A percentile compares a stretch with the other conserved stretches of the same genome.
These are phyloP conservation scores for Zopfia rhizophila DNA, from an alignment of 2,329 filamentous ascomycete genomes.

Conservation along the genomic window DNA sequence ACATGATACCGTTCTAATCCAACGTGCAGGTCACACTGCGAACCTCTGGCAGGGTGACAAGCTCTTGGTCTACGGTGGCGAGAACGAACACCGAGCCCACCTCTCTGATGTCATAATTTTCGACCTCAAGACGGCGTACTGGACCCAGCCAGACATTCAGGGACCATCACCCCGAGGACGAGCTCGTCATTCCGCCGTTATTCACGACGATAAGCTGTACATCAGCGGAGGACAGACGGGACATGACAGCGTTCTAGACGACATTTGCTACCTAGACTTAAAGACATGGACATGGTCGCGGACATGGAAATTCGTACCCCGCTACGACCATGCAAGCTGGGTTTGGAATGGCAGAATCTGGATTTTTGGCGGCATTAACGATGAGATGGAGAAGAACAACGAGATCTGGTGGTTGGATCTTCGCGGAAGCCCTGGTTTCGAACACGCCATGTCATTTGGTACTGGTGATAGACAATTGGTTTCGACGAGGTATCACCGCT, in stretches of 20 bases:
- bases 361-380: conserved; percentile 94
- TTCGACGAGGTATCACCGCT: conserved; percentile 42
- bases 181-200: conserved; percentile 90
- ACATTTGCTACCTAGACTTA: conserved; percentile 95
- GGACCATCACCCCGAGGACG: conserved; percentile 89
- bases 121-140: conserved; percentile 91
- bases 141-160: conserved; percentile 89
- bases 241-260: conserved; percentile 91
- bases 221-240: conserved; percentile 96
- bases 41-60: conserved; percentile 94
- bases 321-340: conserved; percentile 95
- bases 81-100: conserved; percentile 97
- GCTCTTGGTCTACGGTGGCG: conserved; percentile 95
- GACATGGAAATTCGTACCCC: conserved; percentile 92
- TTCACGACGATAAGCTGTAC: conserved; percentile 97
- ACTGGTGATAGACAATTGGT: conserved; percentile 56
- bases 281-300: conserved; percentile 99
- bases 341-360: conserved; percentile 93
- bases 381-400: conserved; percentile 96
- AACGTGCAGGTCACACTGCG: conserved; percentile 81
- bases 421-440: conserved; percentile 87
- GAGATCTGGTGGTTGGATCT: conserved; percentile 98
- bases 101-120: conserved; percentile 96
- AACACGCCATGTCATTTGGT: conserved; percentile 71
- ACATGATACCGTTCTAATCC: conserved; percentile 25